Percentiles rank a stretch among this genome's conserved stretches.
These are phyloP conservation scores for Amaranthus hypochondriacus DNA, from an alignment of 148 eudicot species.

Conservation along the genomic window DNA sequence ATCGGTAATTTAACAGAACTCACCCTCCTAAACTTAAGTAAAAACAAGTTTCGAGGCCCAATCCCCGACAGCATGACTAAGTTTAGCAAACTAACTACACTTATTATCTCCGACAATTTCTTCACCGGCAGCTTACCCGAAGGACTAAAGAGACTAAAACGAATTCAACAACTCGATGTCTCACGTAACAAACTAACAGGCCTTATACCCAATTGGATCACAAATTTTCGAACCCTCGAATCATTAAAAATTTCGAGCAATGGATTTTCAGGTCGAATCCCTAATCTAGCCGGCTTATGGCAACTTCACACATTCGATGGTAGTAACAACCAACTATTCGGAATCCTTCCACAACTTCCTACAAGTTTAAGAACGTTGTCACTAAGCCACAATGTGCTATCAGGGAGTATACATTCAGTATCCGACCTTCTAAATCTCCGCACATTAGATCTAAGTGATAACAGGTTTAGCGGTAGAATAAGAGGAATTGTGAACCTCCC, in stretches of 20 bases:
- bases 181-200: conserved; percentile 57
- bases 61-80: conserved; percentile 41
- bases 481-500: conserved; percentile 45
- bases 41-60: conserved; percentile 65
- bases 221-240: conserved; percentile 33
- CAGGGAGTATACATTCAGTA: conserved; percentile 45
- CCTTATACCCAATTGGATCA: conserved; percentile 37
- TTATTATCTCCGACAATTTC: conserved; percentile 43
- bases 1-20: conserved; percentile 64
- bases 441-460: conserved; percentile 49
- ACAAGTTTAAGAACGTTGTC: conserved; percentile 30
- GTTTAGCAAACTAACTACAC: conserved; percentile 41
- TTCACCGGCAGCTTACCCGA: conserved; percentile 50
- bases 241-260: conserved; percentile 42
- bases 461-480: conserved; percentile 51
- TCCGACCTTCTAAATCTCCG: conserved; percentile 32
- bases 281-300: conserved; percentile 52
- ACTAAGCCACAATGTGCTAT: conserved; percentile 46
- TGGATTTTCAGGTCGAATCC: conserved; percentile 49
- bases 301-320: conserved; percentile 54
- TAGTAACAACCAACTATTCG: conserved; percentile 47
- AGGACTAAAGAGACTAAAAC: conserved; percentile 33
- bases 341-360: conserved; percentile 53
- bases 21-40: conserved; percentile 41
- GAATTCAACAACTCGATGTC: conserved; percentile 43